Conservation (phyloP, 306 rosid genomes). For the Lathyrus oleraceus region DNA sequence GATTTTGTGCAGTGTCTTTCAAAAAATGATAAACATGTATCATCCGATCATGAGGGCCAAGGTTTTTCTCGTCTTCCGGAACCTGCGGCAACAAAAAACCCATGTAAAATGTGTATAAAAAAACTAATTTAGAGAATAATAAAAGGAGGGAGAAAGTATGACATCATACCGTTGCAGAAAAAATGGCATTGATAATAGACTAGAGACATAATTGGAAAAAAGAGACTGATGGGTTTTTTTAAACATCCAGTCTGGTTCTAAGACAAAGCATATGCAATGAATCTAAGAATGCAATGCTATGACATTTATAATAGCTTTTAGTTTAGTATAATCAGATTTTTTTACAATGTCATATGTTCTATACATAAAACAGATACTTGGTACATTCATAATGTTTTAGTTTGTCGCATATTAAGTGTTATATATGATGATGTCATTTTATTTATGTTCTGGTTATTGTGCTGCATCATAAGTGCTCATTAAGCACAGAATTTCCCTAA, state of each 20-base stretch:
- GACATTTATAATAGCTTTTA: neutral
- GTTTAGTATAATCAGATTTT: neutral
- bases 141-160: slow-evolving; percentile 5
- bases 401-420: neutral
- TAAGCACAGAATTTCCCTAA: neutral
- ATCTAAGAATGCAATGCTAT: neutral
- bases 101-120: neutral
- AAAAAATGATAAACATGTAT: slow-evolving; percentile 89
- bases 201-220: neutral
- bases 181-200: neutral
- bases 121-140: slow-evolving; percentile 2
- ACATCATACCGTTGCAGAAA: neutral
- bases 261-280: neutral
- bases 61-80: slow-evolving; percentile 82
- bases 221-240: neutral
- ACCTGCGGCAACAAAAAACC: slow-evolving; percentile 47
- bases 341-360: neutral
- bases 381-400: neutral
- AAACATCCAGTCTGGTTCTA: too few species aligned
- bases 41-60: slow-evolving; percentile 75
- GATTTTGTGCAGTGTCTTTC: slow-evolving; percentile 74
- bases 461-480: neutral
- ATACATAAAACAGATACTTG: neutral
- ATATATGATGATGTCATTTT: neutral
- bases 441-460: neutral